Base-by-base conservation (phyloP, 1,139 yeast genomes). In the Debaryomyces sp. region DNA sequence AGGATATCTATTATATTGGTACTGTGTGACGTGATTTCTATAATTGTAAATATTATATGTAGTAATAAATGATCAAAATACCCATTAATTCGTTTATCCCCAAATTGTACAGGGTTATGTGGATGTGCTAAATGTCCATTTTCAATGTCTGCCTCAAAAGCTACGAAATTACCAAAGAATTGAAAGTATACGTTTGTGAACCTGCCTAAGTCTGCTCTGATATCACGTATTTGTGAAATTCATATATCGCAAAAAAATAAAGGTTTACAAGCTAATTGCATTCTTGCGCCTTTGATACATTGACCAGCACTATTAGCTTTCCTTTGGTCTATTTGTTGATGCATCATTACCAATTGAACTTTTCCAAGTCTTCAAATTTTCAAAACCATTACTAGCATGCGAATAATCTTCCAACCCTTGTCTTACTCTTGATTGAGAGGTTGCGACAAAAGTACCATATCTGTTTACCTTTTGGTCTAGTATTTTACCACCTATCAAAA, bases 371-470 rank as follows among this genome's bases (percentile, higher is more conserved):
- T 68, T 75, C 41, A 89, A 80, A 42, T 81, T 78, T 62, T 85
- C 94, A 62, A 90, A 90, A 1, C 95, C 96, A 63, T 88, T 87
- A 41, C 71, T 63, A 40, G 82, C 86, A 49, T 70, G 65, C 62
- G 85, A 89, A 64, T 86, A 90, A 63, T 87, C 94, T 64, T 71
- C 61, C 60, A 87, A 84, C 0, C 90, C 95, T 60, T 85, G 70
- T 56, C 79, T 77, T 52, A 89, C 85, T 56, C 81, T 80, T 45
- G 80, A 84, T 50, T 74, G 73, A 18, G 85, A 71, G 10, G 85
- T 81, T 51, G 89, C 94, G 13, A 87, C 96, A 64, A 89, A 90
- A 13, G 97, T 96, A 9, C 97, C 97, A 62, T 89, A 88, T 64
- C 91, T 96, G 35, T 89, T 88, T 46, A 87, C 78, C 13, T 83